Conservation (phyloP, 352 stramenopile genomes). For the Globisporangium paddicum region DNA sequence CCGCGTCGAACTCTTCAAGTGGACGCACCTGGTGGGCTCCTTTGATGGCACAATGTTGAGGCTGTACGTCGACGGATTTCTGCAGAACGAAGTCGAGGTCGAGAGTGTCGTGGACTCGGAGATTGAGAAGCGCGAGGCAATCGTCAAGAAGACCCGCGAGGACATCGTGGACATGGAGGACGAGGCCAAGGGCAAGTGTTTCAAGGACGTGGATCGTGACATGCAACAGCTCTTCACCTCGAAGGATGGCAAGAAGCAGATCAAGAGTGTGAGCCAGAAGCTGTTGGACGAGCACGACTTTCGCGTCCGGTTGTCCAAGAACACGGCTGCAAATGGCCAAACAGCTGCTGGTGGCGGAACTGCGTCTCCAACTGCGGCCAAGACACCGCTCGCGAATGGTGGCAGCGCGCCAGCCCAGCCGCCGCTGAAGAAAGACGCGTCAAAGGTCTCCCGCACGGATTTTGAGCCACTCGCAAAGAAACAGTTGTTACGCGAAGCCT, state of each 20-base stretch:
- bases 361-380: background rate
- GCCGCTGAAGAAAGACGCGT: slow-evolving; percentile 53
- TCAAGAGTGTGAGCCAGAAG: slow-evolving; percentile 60
- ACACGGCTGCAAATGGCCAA: slow-evolving; percentile 3
- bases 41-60: slow-evolving; percentile 85
- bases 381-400: background rate
- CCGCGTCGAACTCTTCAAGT: slow-evolving; percentile 56
- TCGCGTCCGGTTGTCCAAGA: slow-evolving; percentile 59
- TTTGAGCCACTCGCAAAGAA: slow-evolving; percentile 84
- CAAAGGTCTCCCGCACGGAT: slow-evolving; percentile 57
- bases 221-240: slow-evolving; percentile 56
- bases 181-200: slow-evolving; percentile 63
- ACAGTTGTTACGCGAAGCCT: slow-evolving; percentile 67
- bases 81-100: slow-evolving; percentile 70
- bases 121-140: slow-evolving; percentile 51
- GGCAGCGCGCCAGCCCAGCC: background rate
- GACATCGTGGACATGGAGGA: slow-evolving; percentile 75
- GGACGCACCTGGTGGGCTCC: slow-evolving; percentile 85
- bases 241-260: slow-evolving; percentile 66
- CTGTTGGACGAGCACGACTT: slow-evolving; percentile 85
- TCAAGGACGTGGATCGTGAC: slow-evolving; percentile 70
- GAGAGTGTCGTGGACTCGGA: slow-evolving; percentile 66
- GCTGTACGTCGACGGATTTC: slow-evolving; percentile 76
- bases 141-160: slow-evolving; percentile 69
- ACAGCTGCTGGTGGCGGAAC: background rate